Evolutionary conservation across 2,329 filamentous ascomycete species (phyloP).

Genomic region (Aspergillus sp.): DNA sequence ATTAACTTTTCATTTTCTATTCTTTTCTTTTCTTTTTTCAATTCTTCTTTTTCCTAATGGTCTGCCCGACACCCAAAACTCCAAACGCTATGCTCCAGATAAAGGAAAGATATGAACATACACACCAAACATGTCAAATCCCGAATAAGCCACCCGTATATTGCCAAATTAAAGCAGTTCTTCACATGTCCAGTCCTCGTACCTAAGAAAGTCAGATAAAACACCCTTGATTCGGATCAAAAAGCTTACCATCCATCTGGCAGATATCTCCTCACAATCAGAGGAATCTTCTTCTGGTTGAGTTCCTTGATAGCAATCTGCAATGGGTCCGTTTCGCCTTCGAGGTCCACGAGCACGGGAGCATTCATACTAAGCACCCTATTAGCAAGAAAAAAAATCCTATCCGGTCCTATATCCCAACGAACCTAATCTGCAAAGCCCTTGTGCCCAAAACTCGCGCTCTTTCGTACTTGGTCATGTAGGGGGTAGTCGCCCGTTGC

Average conservation of each 20-base stretch:
- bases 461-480: constrained; percentile 99
- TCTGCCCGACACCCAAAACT: constrained; percentile 27
- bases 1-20: constrained; percentile 4
- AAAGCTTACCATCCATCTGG: constrained; percentile 87
- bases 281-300: constrained; percentile 94
- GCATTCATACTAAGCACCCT: constrained; percentile 73
- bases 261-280: constrained; percentile 91
- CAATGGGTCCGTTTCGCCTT: constrained; percentile 94
- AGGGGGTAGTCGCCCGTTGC: constrained; percentile 85
- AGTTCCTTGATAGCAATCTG: constrained; percentile 98
- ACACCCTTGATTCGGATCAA: background rate
- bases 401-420: constrained; percentile 1
- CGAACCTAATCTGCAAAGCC: constrained; percentile 89
- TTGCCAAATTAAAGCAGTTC: constrained; percentile 59
- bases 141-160: constrained; percentile 5
- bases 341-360: constrained; percentile 89
- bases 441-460: constrained; percentile 89
- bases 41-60: constrained; percentile 10
- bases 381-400: constrained; percentile 16
- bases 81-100: constrained; percentile 35
- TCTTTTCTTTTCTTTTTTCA: constrained; percentile 1
- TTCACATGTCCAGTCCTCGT: constrained; percentile 99
- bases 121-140: constrained; percentile 16
- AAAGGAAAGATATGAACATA: constrained; percentile 13
- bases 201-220: constrained; percentile 48